phyloP scores from a whole-genome alignment of 1,139 yeast genomes.

The Geotrichum candidum region DNA sequence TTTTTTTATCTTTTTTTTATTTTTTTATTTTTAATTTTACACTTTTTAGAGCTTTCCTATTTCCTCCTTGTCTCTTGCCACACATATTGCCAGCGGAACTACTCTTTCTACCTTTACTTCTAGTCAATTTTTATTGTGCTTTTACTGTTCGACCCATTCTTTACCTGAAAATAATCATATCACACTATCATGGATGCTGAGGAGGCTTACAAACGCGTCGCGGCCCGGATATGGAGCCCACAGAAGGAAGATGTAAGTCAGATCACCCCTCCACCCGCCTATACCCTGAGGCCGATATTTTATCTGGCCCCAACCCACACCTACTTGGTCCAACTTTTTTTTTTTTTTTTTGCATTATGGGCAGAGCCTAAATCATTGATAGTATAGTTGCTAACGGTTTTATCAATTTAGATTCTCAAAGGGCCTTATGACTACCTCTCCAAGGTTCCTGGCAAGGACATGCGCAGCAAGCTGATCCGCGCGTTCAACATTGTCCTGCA shows the following conservation, averaged over 20 bases:
- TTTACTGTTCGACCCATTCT: background rate
- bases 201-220: background rate
- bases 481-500: constrained; percentile 46
- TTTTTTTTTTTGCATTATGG: background rate
- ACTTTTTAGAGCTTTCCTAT: background rate
- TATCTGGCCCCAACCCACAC: background rate
- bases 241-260: constrained; percentile 6
- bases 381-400: background rate
- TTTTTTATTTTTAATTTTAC: background rate
- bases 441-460: constrained; percentile 50
- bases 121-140: background rate
- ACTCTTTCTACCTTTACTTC: background rate
- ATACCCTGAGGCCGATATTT: background rate
- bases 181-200: constrained; percentile 1
- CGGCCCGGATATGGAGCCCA: background rate
- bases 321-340: background rate
- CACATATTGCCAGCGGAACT: background rate
- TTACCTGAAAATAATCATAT: background rate
- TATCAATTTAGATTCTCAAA: constrained; percentile 31
- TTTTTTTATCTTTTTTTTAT: background rate
- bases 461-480: constrained; percentile 45
- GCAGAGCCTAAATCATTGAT: background rate
- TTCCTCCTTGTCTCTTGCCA: background rate
- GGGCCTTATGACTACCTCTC: constrained; percentile 52
- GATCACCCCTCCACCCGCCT: background rate